Conservation (phyloP, 1,284 basidiomycete species). For the Anthracocystis setariae region DNA sequence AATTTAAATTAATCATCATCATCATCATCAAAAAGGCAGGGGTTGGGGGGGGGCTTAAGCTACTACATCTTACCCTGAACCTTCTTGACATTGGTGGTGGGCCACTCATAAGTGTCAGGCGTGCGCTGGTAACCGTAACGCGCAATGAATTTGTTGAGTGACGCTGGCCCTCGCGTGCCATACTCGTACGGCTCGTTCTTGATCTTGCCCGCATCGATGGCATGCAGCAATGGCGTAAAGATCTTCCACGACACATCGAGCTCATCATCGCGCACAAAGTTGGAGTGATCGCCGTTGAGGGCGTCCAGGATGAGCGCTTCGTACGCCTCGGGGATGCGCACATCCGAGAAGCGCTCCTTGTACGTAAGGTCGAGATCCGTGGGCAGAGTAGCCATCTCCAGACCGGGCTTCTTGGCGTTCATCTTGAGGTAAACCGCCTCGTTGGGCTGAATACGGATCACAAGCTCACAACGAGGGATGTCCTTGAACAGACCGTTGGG, state of each 20-base stretch:
- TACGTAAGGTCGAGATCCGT: constrained; percentile 62
- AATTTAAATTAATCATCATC: no score
- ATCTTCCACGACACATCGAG: constrained; percentile 67
- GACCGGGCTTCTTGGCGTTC: constrained; percentile 65
- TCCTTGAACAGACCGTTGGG: constrained; percentile 49
- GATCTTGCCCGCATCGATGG: constrained; percentile 64
- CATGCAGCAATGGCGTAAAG: constrained; percentile 67
- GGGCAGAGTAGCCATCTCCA: constrained; percentile 52
- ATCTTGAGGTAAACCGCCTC: constrained; percentile 66
- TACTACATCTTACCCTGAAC: constrained; percentile 55
- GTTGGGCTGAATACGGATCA: constrained; percentile 65
- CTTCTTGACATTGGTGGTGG: constrained; percentile 60
- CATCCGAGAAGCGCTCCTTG: constrained; percentile 63
- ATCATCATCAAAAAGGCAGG: no score
- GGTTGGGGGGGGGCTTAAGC: no score
- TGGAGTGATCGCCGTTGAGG: constrained; percentile 67
- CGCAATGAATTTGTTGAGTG: constrained; percentile 60
- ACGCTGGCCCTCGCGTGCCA: constrained; percentile 60
- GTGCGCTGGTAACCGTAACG: constrained; percentile 60
- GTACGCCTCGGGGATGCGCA: constrained; percentile 67
- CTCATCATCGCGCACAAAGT: constrained; percentile 68
- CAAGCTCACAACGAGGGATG: constrained; percentile 64
- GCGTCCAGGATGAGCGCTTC: constrained; percentile 68
- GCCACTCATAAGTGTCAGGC: constrained; percentile 60
- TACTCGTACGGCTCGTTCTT: constrained; percentile 63